Evolutionary conservation across 345 rosid species (phyloP), one percentile per base, ranked within the genome.

Genomic region (Alliaria petiolata): DNA sequence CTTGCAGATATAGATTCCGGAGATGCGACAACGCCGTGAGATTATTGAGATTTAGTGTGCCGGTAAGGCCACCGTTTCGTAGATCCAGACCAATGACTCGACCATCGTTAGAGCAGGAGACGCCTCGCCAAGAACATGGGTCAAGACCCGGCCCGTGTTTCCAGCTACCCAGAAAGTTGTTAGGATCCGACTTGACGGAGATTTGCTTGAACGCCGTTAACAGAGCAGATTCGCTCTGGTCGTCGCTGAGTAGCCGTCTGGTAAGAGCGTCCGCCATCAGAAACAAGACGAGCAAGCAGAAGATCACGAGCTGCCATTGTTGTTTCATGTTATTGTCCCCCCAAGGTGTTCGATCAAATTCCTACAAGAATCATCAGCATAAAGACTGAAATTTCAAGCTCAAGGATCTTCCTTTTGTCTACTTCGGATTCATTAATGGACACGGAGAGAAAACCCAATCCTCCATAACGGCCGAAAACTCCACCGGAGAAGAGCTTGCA

Each of bases 101-200:
- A 78, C 87, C 83, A 59, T 70, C 84, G 14, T 0, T 4, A 20
- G 90, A 85, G 70, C 98, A 92, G n/a, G 82, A 78, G 25, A 90
- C 84, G 54, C 98, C 96, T 14, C 17, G 55, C 96, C 96, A 88
- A 2, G 84, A 72, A 64, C 96, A 89, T 0, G 92, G 88, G 65
- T 4, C 31, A 46, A 3, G 56, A 10, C 65, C 47, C 57, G 88
- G 77, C 67, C 59, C 64, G 19, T 76, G 14, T 17, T 74, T 79
- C 98, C 98, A 92, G 70, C 72, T 80, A 44, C 76, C 65, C 39
- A 92, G 62, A 39, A 64, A 46, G 31, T 79, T 80, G 0, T 69
- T 73, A 4, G 93, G 93, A 80, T 92, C 96, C 17, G 85, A 86
- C 34, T 33, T 66, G 17, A 92, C 74, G 33, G 90, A 92, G 75